A percentile compares a stretch with the other conserved stretches of the same genome.
phyloP scores from a whole-genome alignment of 2,329 filamentous ascomycete species.

The Neofusicoccum ribis region DNA sequence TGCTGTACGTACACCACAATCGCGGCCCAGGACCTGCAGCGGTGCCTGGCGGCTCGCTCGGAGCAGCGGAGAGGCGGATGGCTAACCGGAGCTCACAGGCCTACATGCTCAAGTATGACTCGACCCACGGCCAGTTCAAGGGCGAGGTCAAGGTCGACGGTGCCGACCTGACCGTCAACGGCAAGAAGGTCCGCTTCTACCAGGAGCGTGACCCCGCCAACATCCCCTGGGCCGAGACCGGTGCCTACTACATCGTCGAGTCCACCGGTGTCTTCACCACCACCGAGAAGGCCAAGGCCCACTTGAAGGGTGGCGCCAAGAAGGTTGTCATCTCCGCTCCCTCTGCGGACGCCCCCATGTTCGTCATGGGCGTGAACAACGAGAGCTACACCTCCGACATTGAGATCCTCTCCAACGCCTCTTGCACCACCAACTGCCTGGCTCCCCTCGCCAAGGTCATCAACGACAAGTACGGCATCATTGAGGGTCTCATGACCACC shows the following conservation, averaged over 20 bases:
- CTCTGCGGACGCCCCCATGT: constrained; percentile 97
- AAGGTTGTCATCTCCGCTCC: constrained; percentile 85
- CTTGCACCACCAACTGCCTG: constrained; percentile 99
- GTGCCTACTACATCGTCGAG: constrained; percentile 93
- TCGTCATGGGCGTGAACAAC: constrained; percentile 99
- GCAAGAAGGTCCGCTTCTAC: constrained; percentile 95
- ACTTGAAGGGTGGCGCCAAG: constrained; percentile 97
- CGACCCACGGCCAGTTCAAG: constrained; percentile 95
- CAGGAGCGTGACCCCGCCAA: constrained; percentile 81
- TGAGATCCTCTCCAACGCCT: constrained; percentile 97
- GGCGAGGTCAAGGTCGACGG: constrained; percentile 76
- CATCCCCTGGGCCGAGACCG: constrained; percentile 88
- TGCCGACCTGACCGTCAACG: constrained; percentile 80
- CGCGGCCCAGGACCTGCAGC: not conserved
- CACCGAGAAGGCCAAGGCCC: constrained; percentile 89
- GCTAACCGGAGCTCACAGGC: constrained; percentile 59
- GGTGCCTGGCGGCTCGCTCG: not conserved
- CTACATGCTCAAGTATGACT: constrained; percentile 99
- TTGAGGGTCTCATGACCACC: constrained; percentile 99
- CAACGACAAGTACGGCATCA: constrained; percentile 95
- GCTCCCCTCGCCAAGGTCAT: constrained; percentile 99
- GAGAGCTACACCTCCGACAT: constrained; percentile 87
- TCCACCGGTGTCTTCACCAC: constrained; percentile 99
- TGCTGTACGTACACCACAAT: constrained; percentile 68
- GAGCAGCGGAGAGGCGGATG: constrained; percentile 1